Evolutionary conservation across 2,329 filamentous ascomycete species (phyloP).

Genomic region (Shiraia bambusicola): DNA sequence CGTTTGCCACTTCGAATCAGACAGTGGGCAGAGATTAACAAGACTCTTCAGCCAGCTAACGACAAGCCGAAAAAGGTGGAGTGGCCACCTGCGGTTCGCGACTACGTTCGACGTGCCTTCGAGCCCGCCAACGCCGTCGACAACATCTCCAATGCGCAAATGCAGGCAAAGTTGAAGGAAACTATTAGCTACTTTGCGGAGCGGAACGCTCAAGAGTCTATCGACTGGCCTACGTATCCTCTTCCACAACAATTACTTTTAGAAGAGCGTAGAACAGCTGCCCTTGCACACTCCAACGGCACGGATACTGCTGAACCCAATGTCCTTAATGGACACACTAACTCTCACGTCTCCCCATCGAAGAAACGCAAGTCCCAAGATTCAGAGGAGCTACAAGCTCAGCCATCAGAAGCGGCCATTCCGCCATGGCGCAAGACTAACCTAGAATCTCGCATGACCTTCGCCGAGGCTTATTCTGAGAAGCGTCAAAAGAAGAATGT

Average conservation of each 20-base stretch:
- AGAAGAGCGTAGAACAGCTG: constrained; percentile 54
- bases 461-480: constrained; percentile 50
- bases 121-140: constrained; percentile 62
- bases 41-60: constrained; percentile 26
- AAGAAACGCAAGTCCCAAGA: constrained; percentile 83
- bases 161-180: constrained; percentile 81
- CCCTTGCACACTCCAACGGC: constrained; percentile 30
- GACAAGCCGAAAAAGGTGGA: constrained; percentile 67
- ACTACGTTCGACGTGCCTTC: constrained; percentile 89
- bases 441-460: constrained; percentile 73
- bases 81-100: constrained; percentile 80
- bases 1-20: constrained; percentile 6
- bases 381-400: constrained; percentile 51
- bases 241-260: constrained; percentile 82
- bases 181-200: constrained; percentile 84
- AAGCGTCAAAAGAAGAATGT: constrained; percentile 52
- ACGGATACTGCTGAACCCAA: constrained; percentile 18
- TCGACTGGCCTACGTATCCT: constrained; percentile 81
- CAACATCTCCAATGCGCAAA: constrained; percentile 59
- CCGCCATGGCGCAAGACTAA: constrained; percentile 75
- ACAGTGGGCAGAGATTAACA: constrained; percentile 14
- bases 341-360: constrained; percentile 47
- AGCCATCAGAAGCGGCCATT: constrained; percentile 54
- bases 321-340: constrained; percentile 27
- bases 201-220: constrained; percentile 66